Evolutionary conservation across 1,284 basidiomycete genomes (phyloP).

Genomic region (Sanghuangporus weigelae): DNA sequence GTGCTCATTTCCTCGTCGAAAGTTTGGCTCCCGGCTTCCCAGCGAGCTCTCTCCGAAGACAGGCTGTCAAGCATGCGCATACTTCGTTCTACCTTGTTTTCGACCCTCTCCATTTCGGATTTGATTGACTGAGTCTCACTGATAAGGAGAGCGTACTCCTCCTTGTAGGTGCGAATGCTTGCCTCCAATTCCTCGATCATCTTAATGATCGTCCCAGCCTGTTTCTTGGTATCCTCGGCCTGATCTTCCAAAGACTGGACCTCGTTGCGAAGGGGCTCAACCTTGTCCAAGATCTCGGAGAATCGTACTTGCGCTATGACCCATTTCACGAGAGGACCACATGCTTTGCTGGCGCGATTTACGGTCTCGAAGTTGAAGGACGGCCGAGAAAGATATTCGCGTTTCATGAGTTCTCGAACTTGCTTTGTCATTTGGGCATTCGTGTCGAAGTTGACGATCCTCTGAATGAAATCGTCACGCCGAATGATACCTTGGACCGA

Average conservation of each 20-base stretch:
- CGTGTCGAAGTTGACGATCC: conserved; percentile 98
- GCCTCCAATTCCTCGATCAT: conserved; percentile 93
- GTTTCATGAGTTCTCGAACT: conserved; percentile 90
- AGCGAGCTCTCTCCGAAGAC: conserved; percentile 91
- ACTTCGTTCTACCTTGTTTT: conserved; percentile 94
- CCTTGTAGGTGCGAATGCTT: conserved; percentile 93
- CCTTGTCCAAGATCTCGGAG: conserved; percentile 97
- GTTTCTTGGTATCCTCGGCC: conserved; percentile 89
- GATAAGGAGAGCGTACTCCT: conserved; percentile 96
- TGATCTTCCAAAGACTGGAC: conserved; percentile 91
- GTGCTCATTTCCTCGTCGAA: conserved; percentile 99
- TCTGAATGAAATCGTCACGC: conserved; percentile 94
- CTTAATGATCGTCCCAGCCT: conserved; percentile 83
- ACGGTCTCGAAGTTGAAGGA: conserved; percentile 96
- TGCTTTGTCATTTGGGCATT: conserved; percentile 84
- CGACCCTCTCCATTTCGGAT: conserved; percentile 95
- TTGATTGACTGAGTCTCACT: conserved; percentile 98
- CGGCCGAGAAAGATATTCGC: conserved; percentile 87
- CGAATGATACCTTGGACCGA: conserved; percentile 96
- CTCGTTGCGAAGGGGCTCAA: conserved; percentile 94
- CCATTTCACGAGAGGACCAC: conserved; percentile 98
- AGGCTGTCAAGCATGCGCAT: conserved; percentile 94
- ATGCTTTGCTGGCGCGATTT: conserved; percentile 93
- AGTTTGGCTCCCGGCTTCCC: conserved; percentile 93
- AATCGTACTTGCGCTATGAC: conserved; percentile 95